phyloP scores from a whole-genome alignment of 2,329 filamentous ascomycete genomes.

The Ophiostoma triangulosporum region DNA sequence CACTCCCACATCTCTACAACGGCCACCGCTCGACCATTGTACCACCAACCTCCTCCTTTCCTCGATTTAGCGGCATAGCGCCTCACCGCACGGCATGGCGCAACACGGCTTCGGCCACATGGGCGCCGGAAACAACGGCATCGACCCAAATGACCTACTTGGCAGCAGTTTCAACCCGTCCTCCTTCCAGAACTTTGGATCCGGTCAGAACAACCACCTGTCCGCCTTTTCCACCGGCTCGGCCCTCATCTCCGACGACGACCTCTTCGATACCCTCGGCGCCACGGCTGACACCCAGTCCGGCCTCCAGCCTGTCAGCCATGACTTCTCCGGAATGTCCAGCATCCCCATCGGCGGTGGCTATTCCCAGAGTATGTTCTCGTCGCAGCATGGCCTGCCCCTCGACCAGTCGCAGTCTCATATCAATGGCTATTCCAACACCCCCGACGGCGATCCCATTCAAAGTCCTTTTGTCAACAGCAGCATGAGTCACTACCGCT shows the following conservation, averaged over 20 bases:
- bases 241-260: constrained; percentile 74
- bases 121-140: constrained; percentile 33
- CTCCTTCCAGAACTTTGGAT: constrained; percentile 46
- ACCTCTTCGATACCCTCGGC: constrained; percentile 63
- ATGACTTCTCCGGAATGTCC: constrained; percentile 43
- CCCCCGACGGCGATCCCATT: constrained; percentile 81
- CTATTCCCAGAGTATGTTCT: constrained; percentile 40
- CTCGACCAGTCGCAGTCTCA: constrained; percentile 53
- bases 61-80: not conserved
- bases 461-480: constrained; percentile 77
- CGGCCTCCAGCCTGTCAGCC: constrained; percentile 37
- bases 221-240: constrained; percentile 66
- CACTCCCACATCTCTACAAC: not conserved
- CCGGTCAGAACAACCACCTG: constrained; percentile 41
- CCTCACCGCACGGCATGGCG: constrained; percentile 28
- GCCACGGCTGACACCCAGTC: constrained; percentile 37
- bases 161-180: constrained; percentile 51
- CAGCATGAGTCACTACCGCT: constrained; percentile 64
- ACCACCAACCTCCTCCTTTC: not conserved
- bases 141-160: constrained; percentile 76
- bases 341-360: constrained; percentile 38
- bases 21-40: not conserved
- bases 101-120: constrained; percentile 45
- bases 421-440: constrained; percentile 75
- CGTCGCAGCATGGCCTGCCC: constrained; percentile 43